These are phyloP conservation scores for Cryptococcus jaspeensis DNA, from an alignment of 1,284 basidiomycete genomes.

Conservation along the genomic window DNA sequence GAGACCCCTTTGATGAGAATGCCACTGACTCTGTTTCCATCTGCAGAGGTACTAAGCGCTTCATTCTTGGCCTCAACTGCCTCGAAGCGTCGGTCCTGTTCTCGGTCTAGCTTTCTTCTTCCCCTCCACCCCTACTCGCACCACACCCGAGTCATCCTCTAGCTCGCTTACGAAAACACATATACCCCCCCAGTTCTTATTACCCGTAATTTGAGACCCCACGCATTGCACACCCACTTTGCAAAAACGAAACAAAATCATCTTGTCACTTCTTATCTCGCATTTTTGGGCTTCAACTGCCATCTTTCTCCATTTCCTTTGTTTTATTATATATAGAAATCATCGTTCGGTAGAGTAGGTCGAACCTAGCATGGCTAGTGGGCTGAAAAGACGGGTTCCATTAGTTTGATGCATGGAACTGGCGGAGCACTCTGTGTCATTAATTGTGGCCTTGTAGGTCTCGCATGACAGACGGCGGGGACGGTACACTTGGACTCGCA, in stretches of 20 bases:
- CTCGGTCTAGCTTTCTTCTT: slow-evolving; percentile 5
- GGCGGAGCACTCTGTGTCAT: slow-evolving; percentile 11
- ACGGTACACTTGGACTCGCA: no score
- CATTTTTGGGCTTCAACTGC: slow-evolving; percentile 31
- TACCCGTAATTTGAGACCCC: slow-evolving; percentile 14
- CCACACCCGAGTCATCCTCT: neutral
- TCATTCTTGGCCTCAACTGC: slow-evolving; percentile 34
- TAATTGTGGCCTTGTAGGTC: no score
- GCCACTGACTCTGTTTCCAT: slow-evolving; percentile 5
- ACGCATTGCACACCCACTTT: slow-evolving; percentile 21
- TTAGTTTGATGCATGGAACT: slow-evolving; percentile 24
- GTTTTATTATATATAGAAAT: slow-evolving; percentile 4
- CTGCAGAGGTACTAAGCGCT: slow-evolving; percentile 32
- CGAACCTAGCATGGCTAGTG: slow-evolving; percentile 4
- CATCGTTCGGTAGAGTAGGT: neutral
- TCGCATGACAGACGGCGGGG: no score
- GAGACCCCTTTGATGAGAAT: slow-evolving; percentile 3
- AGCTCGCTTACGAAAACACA: slow-evolving; percentile 1
- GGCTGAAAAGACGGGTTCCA: slow-evolving; percentile 14
- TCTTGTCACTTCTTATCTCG: slow-evolving; percentile 8
- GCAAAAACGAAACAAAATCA: slow-evolving; percentile 3
- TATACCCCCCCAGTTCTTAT: slow-evolving; percentile 18
- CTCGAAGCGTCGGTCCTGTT: slow-evolving; percentile 14
- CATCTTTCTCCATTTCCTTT: slow-evolving; percentile 10
- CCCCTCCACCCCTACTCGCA: neutral